Base-by-base conservation (phyloP, 257 asterid species). In the Euphrasia confusa region DNA sequence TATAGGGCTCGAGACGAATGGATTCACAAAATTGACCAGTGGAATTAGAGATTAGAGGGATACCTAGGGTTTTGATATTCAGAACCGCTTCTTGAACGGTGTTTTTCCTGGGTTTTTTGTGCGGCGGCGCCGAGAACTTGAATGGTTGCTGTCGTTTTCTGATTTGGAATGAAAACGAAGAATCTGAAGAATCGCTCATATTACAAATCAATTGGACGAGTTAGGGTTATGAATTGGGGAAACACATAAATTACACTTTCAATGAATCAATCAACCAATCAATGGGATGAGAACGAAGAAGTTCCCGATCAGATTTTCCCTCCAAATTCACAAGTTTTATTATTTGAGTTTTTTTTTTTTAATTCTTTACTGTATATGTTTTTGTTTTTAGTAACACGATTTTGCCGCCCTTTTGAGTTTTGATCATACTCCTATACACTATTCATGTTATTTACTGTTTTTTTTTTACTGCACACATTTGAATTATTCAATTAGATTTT, bases 101-200 rank as follows among this genome's bases (percentile, higher is more conserved):
- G 48, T 60, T 35, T 10, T 9, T 54, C 70, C 74, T 75, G 48
- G 72, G 70, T 54, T 77, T 83, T 59, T 81, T 84, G 52, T 2
- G 66, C 30, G 82, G 81, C 47, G 61, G 35, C 10, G 27, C 5
- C n/a, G 74, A 61, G 37, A 17, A 58, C 70, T 68, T 54, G 61
- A 54, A 64, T 62, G 70, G 75, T 40, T 54, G 70, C 68, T 77
- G 81, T 64, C 77, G 78, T 13, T 57, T 73, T 13, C 50, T 73
- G 67, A 14, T 44, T 17, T 24, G 68, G 71, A 70, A 71, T 26
- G 74, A 70, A 79, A 68, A 71, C 8, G 78, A 76, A 74, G 79
- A 79, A 80, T 78, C 84, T 61, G 91, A 75, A 76, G 66, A 67
- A 54, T 18, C 50, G 65, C 63, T 80, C 92, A 89, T 85, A 53